A percentile compares a stretch with the other conserved stretches of the same genome.
These are phyloP conservation scores for Warburgia ugandensis DNA, from an alignment of 164 flowering plant species.

Conservation along the genomic window DNA sequence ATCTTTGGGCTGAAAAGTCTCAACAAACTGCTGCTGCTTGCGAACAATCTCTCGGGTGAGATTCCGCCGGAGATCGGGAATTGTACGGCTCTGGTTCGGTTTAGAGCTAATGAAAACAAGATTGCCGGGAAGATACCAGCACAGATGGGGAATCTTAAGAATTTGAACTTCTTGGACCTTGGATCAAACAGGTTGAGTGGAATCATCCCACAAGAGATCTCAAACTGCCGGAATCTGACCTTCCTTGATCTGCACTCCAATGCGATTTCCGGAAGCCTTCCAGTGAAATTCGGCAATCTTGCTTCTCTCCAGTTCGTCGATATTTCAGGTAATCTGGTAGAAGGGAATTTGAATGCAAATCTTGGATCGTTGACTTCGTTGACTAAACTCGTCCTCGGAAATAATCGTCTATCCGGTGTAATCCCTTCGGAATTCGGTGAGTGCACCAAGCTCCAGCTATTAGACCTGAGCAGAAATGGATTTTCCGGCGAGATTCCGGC, in stretches of 20 bases:
- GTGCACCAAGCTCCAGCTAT: conserved; percentile 56
- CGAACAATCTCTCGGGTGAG: conserved; percentile 71
- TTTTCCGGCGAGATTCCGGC: conserved; percentile 71
- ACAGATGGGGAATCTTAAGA: conserved; percentile 64
- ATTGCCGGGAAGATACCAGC: conserved; percentile 69
- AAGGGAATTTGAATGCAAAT: conserved; percentile 37
- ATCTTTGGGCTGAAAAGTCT: conserved; percentile 68
- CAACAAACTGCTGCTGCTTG: conserved; percentile 73
- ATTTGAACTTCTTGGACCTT: conserved; percentile 66
- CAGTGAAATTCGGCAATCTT: conserved; percentile 44
- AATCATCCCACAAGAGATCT: conserved; percentile 52
- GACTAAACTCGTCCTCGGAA: conserved; percentile 55
- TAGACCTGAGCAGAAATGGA: conserved; percentile 65
- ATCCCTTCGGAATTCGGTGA: conserved; percentile 61
- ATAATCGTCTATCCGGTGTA: conserved; percentile 55
- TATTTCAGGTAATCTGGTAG: conserved; percentile 61
- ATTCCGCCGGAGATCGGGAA: conserved; percentile 88
- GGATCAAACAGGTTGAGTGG: conserved; percentile 62
- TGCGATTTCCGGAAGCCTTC: conserved; percentile 55
- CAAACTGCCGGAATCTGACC: conserved; percentile 56
- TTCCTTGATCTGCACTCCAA: conserved; percentile 80
- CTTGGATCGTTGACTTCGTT: conserved; percentile 52
- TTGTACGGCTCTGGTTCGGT: conserved; percentile 56
- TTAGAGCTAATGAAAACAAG: conserved; percentile 53
- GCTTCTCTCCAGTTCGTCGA: conserved; percentile 57